A percentile compares a stretch with the other conserved stretches of the same genome.
phyloP scores from a whole-genome alignment of 2,329 filamentous ascomycete species.

The Alternaria sp. region DNA sequence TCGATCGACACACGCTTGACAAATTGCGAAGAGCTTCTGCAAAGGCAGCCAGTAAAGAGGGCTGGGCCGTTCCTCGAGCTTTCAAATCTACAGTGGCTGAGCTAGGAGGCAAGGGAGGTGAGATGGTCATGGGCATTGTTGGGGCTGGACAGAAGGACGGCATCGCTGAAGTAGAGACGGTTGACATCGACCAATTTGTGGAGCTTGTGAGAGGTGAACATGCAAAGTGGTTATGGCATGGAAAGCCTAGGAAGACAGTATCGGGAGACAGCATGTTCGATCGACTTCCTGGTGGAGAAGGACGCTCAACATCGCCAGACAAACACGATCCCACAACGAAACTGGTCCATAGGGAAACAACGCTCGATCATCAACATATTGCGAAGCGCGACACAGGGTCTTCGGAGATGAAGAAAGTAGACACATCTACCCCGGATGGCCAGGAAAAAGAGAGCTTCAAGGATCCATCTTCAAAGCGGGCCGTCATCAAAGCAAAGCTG shows the following conservation, averaged over 20 bases:
- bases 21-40: slow-evolving; percentile 83
- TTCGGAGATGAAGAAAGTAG: slow-evolving; percentile 42
- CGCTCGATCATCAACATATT: slow-evolving; percentile 39
- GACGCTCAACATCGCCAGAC: slow-evolving; percentile 62
- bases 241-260: slow-evolving; percentile 76
- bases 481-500: slow-evolving; percentile 78
- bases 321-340: slow-evolving; percentile 56
- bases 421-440: slow-evolving; percentile 30
- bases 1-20: slow-evolving; percentile 85
- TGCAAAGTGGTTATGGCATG: slow-evolving; percentile 93
- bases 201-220: slow-evolving; percentile 80
- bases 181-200: slow-evolving; percentile 85
- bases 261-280: slow-evolving; percentile 49
- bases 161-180: slow-evolving; percentile 90
- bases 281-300: slow-evolving; percentile 47
- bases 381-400: slow-evolving; percentile 40
- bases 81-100: slow-evolving; percentile 96
- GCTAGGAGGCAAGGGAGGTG: slow-evolving; percentile 90
- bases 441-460: slow-evolving; percentile 61
- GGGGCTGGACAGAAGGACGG: slow-evolving; percentile 82
- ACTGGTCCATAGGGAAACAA: slow-evolving; percentile 61
- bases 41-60: slow-evolving; percentile 87
- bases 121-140: slow-evolving; percentile 95
- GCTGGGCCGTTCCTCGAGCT: slow-evolving; percentile 90
- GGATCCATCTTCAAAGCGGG: slow-evolving; percentile 64